Evolutionary conservation across 257 asterid genomes (phyloP), one percentile per base, ranked within the genome.

Genomic region (Primulina huaijiensis): DNA sequence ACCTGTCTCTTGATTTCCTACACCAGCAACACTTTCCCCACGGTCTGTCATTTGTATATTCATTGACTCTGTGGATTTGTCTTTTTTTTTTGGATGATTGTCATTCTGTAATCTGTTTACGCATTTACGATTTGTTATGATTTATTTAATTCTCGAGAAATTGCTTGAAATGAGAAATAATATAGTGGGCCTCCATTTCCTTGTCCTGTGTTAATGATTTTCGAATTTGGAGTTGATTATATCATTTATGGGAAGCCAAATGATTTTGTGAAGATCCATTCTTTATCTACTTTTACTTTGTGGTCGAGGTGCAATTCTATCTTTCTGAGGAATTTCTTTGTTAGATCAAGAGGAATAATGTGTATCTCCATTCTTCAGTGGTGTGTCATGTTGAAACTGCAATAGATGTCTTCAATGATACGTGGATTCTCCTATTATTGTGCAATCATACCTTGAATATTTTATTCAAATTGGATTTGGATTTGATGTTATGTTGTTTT

Each of bases 21-120:
- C 73, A 85, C 90, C 74, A 85, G 90, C 85, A 85, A 85, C 85
- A 90, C 97, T 71, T 90, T 90, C 72, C 97, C 97, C 73, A 90
- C 97, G 90, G 97, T 90, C 64, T 59, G 75, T 67, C 65, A 65
- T 62, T 57, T 70, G 34, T n/a, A 34, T 30, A 11, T 57, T 17
- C 33, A 38, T 60, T 73, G 33, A 70, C 71, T 65, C 27, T 23
- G 4, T 5, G 62, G 33, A 8, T 57, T 38, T 6, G 20, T 35
- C 7, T 53, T 61, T 38, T 61, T 38, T 10, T 50, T 53, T 69
- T 27, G 11, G 17, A 29, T 57, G 7, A 73, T 33, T 63, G 29
- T 7, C n/a, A 8, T 10, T 27, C 23, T 68, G 37, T 16, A 5
- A 70, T 43, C 11, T 27, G n/a, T 20, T 52, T 64, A 35, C 9